Evolutionary conservation across 2,329 filamentous ascomycete genomes (phyloP).

Genomic region (Tetracladium maxilliforme): DNA sequence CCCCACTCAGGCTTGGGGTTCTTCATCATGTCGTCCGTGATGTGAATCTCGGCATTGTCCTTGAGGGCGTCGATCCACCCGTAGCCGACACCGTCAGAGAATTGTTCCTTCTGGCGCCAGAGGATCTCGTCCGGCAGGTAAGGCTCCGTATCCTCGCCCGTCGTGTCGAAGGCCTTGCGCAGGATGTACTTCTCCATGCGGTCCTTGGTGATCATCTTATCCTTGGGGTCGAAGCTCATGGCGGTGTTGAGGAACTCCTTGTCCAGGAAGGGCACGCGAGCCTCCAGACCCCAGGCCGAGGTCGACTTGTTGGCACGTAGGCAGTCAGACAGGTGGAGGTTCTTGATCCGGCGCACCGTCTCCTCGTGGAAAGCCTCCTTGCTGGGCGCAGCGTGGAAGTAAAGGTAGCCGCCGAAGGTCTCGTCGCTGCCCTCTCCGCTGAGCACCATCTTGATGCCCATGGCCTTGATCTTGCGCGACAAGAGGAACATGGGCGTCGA

Average conservation of each 20-base stretch:
- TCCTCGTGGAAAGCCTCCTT: constrained; percentile 91
- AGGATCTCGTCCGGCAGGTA: constrained; percentile 96
- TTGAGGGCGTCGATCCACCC: constrained; percentile 98
- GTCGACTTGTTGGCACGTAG: constrained; percentile 98
- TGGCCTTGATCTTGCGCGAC: constrained; percentile 96
- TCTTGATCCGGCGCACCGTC: constrained; percentile 87
- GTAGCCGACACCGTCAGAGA: constrained; percentile 96
- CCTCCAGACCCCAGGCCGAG: constrained; percentile 93
- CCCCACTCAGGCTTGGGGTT: constrained; percentile 97
- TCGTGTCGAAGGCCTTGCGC: constrained; percentile 92
- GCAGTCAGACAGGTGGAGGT: constrained; percentile 92
- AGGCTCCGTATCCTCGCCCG: constrained; percentile 61
- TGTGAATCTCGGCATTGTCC: constrained; percentile 77
- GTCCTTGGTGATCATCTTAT: constrained; percentile 89
- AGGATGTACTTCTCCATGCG: constrained; percentile 96
- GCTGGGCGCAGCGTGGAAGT: constrained; percentile 91
- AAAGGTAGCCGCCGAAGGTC: constrained; percentile 96
- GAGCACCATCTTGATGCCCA: constrained; percentile 99
- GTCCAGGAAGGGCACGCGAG: constrained; percentile 93
- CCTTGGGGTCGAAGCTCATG: constrained; percentile 87
- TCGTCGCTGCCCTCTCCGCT: constrained; percentile 95
- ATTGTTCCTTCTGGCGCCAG: constrained; percentile 99
- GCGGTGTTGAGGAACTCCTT: constrained; percentile 87
- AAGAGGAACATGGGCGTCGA: constrained; percentile 98
- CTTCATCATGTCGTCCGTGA: constrained; percentile 97